A percentile compares a stretch with the other conserved stretches of the same genome.
Evolutionary conservation across 768 basidiomycete genomes (phyloP).

Genomic region (Suillus clintonianus): DNA sequence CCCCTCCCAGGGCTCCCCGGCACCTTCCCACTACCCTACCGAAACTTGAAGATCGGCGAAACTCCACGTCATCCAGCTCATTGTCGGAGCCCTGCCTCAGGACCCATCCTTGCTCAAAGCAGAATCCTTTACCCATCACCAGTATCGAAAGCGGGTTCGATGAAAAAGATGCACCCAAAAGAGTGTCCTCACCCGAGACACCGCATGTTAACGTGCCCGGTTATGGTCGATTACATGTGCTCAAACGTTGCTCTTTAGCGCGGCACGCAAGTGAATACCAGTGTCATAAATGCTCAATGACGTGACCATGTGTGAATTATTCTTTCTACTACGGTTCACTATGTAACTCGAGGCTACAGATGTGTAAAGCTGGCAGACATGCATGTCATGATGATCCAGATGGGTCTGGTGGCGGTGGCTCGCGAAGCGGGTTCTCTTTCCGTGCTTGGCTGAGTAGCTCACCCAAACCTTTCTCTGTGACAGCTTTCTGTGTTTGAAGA

Average conservation of each 20-base stretch:
- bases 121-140: not conserved
- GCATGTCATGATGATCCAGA: not conserved
- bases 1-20: not conserved
- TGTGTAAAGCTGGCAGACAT: not conserved
- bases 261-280: not conserved
- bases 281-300: not conserved
- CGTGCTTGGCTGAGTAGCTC: conserved; percentile 77
- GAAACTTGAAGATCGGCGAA: not conserved
- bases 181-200: not conserved
- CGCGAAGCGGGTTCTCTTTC: conserved; percentile 74
- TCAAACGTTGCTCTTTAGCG: not conserved
- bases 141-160: not conserved
- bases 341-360: not conserved
- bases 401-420: conserved; percentile 47
- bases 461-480: conserved; percentile 76
- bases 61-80: not conserved
- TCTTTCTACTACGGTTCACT: not conserved
- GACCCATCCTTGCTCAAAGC: not conserved
- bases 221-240: not conserved
- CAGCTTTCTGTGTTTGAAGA: conserved; percentile 59
- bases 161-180: not conserved
- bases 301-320: not conserved
- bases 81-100: not conserved
- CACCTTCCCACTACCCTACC: not conserved
- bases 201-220: not conserved